Base-by-base conservation (phyloP, 2,329 filamentous ascomycete species). In the Talaromyces funiculosus region DNA sequence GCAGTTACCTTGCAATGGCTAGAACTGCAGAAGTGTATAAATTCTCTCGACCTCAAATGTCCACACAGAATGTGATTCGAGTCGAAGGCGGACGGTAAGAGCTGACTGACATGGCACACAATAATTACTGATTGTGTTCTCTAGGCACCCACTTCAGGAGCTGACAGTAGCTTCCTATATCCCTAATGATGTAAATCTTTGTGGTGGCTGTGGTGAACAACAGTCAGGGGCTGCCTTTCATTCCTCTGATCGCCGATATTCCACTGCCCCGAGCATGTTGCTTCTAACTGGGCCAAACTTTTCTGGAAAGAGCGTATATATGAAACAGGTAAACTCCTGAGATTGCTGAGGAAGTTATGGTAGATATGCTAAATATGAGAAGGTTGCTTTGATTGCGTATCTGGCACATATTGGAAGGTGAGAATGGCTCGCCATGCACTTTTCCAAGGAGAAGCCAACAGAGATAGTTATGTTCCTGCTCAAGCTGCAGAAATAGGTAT, bases 281-380 rank as follows among this genome's bases (percentile, higher is more conserved):
- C 78, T 97, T 5, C 75, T 99, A 67, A 97, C 94, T 0, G 94
- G 94, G 0, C 92, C 94, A 4, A 99, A 99, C 67, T 95, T 94
- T 72, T 97, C 94, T 0, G 94, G 94, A 0, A 99, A 99, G 74
- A 97, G 92, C 67, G 85, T 97, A 0, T 97, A 96, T 73, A 82
- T 97, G 70, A 99, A 96, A 73, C 93, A 99, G 72, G 74, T 71
- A 61, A 64, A 63, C n/a, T 16, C 9, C 4, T 14, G 4, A 14
- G 31, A 9, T 31, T 10, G 2, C 24, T 12, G 31, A 18, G 38
- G 24, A 37, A 18, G 18, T 43, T 9, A 57, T 12, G 20, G 12
- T n/a, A 31, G 51, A 5, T n/a, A n/a, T n/a, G 10, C 24, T 42
- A 12, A 60, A 9, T 16, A 9, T 53, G 37, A 4, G 12, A 42